Conservation (phyloP, 345 rosid genomes). For the Microthlaspi erraticum region DNA sequence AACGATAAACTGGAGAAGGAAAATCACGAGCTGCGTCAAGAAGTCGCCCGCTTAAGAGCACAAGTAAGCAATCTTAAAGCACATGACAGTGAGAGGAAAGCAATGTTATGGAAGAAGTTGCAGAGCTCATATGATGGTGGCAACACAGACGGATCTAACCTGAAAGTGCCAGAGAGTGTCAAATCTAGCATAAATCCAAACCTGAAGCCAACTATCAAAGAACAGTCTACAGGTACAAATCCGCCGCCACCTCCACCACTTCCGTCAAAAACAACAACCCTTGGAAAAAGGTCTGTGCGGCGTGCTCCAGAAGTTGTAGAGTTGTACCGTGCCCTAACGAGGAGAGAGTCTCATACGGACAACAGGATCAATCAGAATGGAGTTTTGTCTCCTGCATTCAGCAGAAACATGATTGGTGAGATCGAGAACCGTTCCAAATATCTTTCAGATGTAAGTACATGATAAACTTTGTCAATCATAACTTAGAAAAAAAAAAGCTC, state of each 20-base stretch:
- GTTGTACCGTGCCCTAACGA: slow-evolving; percentile 80
- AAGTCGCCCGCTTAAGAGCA: slow-evolving; percentile 67
- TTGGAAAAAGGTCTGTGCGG: slow-evolving; percentile 60
- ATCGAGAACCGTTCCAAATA: slow-evolving; percentile 91
- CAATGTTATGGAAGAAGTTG: slow-evolving; percentile 88
- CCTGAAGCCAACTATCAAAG: slow-evolving; percentile 44
- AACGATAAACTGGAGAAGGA: slow-evolving; percentile 74
- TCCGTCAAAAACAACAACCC: slow-evolving; percentile 55
- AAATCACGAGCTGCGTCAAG: slow-evolving; percentile 72
- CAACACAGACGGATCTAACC: slow-evolving; percentile 45
- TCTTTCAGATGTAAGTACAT: slow-evolving; percentile 81
- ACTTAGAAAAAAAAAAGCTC: slow-evolving; percentile 1
- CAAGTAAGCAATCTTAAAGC: slow-evolving; percentile 75
- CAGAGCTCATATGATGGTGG: slow-evolving; percentile 59
- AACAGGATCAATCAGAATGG: slow-evolving; percentile 52
- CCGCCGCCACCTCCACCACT: slow-evolving; percentile 83
- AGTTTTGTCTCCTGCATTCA: slow-evolving; percentile 50
- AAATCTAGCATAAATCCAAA: slow-evolving; percentile 50
- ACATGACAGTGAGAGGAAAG: slow-evolving; percentile 83
- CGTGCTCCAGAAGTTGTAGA: slow-evolving; percentile 87
- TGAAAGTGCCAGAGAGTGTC: slow-evolving; percentile 53
- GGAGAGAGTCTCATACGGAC: slow-evolving; percentile 59
- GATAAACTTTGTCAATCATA: background rate
- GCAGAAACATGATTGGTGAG: slow-evolving; percentile 89
- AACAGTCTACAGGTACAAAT: slow-evolving; percentile 31